Evolutionary conservation across 164 flowering plant genomes (phyloP).

Genomic region (Echeveria elegans): DNA sequence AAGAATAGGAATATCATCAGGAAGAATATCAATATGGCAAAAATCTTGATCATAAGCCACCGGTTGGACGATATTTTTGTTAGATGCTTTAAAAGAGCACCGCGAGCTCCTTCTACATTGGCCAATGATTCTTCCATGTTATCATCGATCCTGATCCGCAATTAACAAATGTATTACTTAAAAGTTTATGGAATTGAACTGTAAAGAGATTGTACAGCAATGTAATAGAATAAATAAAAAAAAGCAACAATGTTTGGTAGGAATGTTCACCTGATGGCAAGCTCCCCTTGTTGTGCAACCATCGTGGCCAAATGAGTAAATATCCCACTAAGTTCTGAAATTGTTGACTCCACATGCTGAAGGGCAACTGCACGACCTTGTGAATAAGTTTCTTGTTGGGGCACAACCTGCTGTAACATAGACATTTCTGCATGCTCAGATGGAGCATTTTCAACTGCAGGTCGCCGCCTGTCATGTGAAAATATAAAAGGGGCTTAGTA

Average conservation of each 20-base stretch:
- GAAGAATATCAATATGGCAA: constrained; percentile 58
- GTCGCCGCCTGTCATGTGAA: constrained; percentile 47
- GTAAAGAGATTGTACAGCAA: not conserved
- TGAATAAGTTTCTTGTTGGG: constrained; percentile 49
- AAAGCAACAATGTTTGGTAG: not conserved
- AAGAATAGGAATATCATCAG: constrained; percentile 57
- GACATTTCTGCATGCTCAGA: constrained; percentile 62
- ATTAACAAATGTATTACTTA: not conserved
- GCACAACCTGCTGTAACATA: constrained; percentile 79
- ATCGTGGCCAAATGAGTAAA: constrained; percentile 81
- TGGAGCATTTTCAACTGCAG: constrained; percentile 50
- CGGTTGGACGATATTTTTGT: constrained; percentile 66
- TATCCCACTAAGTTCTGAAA: constrained; percentile 77
- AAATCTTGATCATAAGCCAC: constrained; percentile 80
- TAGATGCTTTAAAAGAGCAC: constrained; percentile 66
- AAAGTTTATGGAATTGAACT: not conserved
- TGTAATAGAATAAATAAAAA: not conserved
- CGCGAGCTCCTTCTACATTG: constrained; percentile 71
- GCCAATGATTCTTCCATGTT: constrained; percentile 80
- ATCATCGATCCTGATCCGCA: constrained; percentile 72
- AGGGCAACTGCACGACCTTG: constrained; percentile 66
- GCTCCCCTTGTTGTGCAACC: constrained; percentile 88
- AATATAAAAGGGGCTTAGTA: not conserved
- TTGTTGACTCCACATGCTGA: constrained; percentile 84
- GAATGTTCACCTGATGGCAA: constrained; percentile 64